These are phyloP conservation scores for Lentinula sp. DNA, from an alignment of 768 basidiomycete genomes.

Conservation along the genomic window DNA sequence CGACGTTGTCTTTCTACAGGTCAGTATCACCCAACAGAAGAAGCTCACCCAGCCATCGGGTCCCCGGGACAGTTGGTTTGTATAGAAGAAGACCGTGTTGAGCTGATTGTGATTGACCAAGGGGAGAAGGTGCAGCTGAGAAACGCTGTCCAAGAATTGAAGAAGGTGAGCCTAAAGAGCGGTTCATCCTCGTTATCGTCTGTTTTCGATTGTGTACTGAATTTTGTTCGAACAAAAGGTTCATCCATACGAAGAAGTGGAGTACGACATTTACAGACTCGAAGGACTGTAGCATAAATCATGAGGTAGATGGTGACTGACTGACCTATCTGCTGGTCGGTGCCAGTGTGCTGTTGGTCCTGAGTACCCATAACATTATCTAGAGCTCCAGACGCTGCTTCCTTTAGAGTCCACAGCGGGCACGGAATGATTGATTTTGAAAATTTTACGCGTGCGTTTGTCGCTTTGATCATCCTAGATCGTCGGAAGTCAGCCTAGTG, in stretches of 20 bases:
- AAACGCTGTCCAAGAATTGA: conserved; percentile 3
- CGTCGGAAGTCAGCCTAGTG: no score
- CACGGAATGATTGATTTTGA: background rate
- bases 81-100: conserved; percentile 29
- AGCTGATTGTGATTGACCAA: conserved; percentile 5
- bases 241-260: conserved; percentile 8
- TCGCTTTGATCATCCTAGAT: no score
- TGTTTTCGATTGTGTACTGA: background rate
- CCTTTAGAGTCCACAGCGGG: no score
- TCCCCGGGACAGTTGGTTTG: conserved; percentile 31
- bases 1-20: conserved; percentile 22
- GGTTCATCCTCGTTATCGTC: no score
- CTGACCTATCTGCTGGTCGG: no score
- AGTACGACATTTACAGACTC: conserved; percentile 8
- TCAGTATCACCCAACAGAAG: conserved; percentile 36
- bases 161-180: background rate
- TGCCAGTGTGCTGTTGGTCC: no score
- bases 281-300: conserved; percentile 19
- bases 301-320: background rate
- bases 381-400: no score
- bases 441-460: no score
- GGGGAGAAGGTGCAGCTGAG: conserved; percentile 2
- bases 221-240: background rate
- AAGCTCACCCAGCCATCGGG: conserved; percentile 43
- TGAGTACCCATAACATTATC: no score